Evolutionary conservation across 1,284 basidiomycete genomes (phyloP).

Genomic region (Ganoderma multipileum): DNA sequence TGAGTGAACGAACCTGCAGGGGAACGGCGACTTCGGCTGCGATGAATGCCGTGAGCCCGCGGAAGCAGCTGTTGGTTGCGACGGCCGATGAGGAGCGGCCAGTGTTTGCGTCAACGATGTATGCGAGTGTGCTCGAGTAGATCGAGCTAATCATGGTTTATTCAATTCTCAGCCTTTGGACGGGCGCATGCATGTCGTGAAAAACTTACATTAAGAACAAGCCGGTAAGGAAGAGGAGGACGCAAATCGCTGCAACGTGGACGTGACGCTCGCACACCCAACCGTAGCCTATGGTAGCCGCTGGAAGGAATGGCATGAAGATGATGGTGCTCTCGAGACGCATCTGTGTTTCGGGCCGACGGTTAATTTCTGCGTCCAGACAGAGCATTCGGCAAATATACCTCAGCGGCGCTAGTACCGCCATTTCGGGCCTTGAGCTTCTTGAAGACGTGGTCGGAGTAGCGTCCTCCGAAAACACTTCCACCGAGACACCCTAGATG

Average conservation of each 20-base stretch:
- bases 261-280: conserved; percentile 77
- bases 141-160: conserved; percentile 57
- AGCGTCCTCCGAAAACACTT: conserved; percentile 78
- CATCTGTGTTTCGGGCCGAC: conserved; percentile 55
- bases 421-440: conserved; percentile 65
- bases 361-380: not conserved
- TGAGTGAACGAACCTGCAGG: conserved; percentile 54
- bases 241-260: conserved; percentile 67
- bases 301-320: conserved; percentile 62
- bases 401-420: conserved; percentile 73
- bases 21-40: conserved; percentile 75
- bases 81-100: conserved; percentile 77
- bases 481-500: conserved; percentile 68
- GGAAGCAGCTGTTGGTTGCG: conserved; percentile 73
- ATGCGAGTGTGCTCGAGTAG: conserved; percentile 75
- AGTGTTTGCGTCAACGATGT: conserved; percentile 79
- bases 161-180: conserved; percentile 16
- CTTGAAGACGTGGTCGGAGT: conserved; percentile 72
- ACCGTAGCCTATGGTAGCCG: conserved; percentile 71
- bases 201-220: conserved; percentile 68
- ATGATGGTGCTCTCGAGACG: conserved; percentile 69
- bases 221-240: conserved; percentile 69
- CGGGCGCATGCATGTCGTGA: not conserved
- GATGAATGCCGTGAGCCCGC: conserved; percentile 74
- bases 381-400: conserved; percentile 38